Evolutionary conservation across 257 asterid species (phyloP).

Genomic region (Gentiana dahurica): DNA sequence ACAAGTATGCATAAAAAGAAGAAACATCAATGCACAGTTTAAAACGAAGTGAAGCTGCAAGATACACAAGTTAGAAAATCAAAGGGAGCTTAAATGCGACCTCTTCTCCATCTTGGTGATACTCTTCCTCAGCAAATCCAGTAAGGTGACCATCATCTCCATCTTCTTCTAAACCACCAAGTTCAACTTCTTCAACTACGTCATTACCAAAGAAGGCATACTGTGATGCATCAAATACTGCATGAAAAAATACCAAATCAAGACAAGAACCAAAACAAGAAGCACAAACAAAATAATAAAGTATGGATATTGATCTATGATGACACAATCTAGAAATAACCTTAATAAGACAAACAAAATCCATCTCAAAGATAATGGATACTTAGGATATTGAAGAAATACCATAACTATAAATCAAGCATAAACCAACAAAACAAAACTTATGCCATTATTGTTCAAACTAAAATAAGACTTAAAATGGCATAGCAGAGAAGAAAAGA

Average conservation of each 20-base stretch:
- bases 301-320: no score
- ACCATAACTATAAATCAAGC: no score
- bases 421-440: neutral
- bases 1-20: no score
- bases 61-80: neutral
- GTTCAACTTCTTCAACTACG: slow-evolving; percentile 73
- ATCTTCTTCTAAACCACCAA: slow-evolving; percentile 92
- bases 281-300: neutral
- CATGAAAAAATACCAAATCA: slow-evolving; percentile 6
- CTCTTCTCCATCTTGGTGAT: slow-evolving; percentile 66
- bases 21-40: no score
- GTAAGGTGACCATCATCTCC: slow-evolving; percentile 46
- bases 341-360: no score
- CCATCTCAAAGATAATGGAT: no score
- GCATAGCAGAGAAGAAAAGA: neutral
- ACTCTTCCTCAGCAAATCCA: slow-evolving; percentile 53
- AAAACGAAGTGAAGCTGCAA: neutral
- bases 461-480: no score
- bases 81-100: slow-evolving; percentile 21
- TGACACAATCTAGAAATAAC: no score
- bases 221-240: slow-evolving; percentile 84
- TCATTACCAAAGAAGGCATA: slow-evolving; percentile 86
- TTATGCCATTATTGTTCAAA: neutral
- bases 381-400: no score
- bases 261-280: slow-evolving; percentile 8